Evolutionary conservation across 768 basidiomycete species (phyloP).

Genomic region (Amanita phalloides): DNA sequence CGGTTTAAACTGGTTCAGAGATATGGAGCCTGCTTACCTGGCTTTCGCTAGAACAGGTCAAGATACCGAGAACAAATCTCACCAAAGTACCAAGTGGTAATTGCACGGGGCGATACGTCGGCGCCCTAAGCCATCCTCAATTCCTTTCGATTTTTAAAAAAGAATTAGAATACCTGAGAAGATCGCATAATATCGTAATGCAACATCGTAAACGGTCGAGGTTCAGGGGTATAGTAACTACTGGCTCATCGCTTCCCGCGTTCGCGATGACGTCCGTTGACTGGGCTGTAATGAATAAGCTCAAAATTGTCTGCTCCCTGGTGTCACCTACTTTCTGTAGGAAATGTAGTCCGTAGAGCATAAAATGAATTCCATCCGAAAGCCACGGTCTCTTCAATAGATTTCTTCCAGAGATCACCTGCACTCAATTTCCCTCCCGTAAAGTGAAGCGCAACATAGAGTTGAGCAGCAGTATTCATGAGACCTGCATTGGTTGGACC

Average conservation of each 20-base stretch:
- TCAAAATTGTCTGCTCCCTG: background rate
- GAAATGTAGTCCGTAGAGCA: conserved; percentile 50
- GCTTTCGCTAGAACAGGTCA: conserved; percentile 37
- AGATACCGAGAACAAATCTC: conserved; percentile 39
- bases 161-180: conserved; percentile 36
- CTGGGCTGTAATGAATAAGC: background rate
- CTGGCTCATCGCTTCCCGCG: conserved; percentile 30
- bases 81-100: conserved; percentile 58
- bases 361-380: conserved; percentile 58
- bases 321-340: conserved; percentile 24
- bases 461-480: conserved; percentile 36
- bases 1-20: background rate
- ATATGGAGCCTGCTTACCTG: conserved; percentile 18
- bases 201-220: conserved; percentile 52
- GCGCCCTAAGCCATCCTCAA: conserved; percentile 27
- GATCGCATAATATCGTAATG: conserved; percentile 35
- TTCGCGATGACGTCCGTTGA: background rate
- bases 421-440: conserved; percentile 77
- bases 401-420: conserved; percentile 62
- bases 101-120: conserved; percentile 49
- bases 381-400: conserved; percentile 55
- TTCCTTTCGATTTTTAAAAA: background rate
- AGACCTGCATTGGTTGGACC: conserved; percentile 28
- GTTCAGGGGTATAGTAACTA: conserved; percentile 40
- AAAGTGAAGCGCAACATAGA: conserved; percentile 55